A percentile compares a stretch with the other conserved stretches of the same genome.
Conservation (phyloP, 75 land plant genomes). For the Pinus taeda region DNA sequence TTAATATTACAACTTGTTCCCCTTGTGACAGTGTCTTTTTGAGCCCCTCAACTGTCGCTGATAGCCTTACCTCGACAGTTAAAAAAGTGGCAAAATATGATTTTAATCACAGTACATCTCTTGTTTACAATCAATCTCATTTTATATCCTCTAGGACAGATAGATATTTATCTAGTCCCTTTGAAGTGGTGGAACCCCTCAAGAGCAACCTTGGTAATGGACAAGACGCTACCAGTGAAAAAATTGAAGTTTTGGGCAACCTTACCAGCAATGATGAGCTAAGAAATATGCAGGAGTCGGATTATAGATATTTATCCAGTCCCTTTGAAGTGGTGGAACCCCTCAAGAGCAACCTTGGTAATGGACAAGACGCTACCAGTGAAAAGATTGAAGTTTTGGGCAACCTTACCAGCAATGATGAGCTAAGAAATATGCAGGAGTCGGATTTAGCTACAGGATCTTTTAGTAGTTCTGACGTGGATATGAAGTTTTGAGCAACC, state of each 20-base stretch:
- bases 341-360: no score
- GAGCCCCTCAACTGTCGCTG: neutral
- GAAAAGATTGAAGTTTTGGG: no score
- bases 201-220: neutral
- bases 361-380: no score
- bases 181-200: conserved; percentile 7
- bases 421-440: no score
- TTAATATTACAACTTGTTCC: neutral
- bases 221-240: neutral
- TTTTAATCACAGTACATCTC: no score
- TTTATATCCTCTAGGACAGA: neutral
- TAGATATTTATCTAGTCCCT: conserved; percentile 8
- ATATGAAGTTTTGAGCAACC: neutral
- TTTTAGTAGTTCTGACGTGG: no score
- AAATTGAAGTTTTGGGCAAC: neutral
- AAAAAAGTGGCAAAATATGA: neutral
- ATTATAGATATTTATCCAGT: no score
- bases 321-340: no score
- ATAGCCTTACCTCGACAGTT: neutral
- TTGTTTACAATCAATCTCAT: conserved; percentile 1
- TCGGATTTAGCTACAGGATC: no score
- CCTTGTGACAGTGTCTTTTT: neutral
- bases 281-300: neutral
- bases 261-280: neutral
- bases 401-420: no score